Base-by-base conservation (phyloP, 2,329 filamentous ascomycete genomes). In the Cercospora sojina region DNA sequence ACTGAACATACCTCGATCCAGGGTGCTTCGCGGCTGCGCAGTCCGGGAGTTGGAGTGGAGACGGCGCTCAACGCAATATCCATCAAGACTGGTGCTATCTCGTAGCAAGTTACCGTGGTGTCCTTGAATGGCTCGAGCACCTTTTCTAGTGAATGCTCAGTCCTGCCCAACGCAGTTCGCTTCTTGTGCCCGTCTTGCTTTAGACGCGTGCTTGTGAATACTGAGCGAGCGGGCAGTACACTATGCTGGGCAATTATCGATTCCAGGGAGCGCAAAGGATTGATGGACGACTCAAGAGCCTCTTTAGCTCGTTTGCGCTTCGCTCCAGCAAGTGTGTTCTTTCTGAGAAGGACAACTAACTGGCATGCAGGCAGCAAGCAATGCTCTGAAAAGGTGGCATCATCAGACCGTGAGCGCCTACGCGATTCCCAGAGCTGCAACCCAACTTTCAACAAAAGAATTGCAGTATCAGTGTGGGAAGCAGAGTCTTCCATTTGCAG, bases 61-160 rank as follows among this genome's bases (percentile, higher is more conserved):
- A 77, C 78, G 31, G 76, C 79, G 38, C 79, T 77, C 8, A 83
- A 74, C 5, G 78, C 77, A 41, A 83, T 67, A 51, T 81, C 77
- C 4, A 83, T 72, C 16, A 84, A 66, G 5, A 66, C 25, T 2
- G 72, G 68, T 10, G 77, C 13, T 25, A 61, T 25, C 9, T 43
- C 43, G n/a, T 43, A n/a, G 12, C 55, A 58, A 13, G 32, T 63
- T 12, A 32, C 27, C 25, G 66, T 27, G 8, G 62, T 32, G 41
- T 31, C 60, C 23, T 53, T 67, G 20, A 68, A 31, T 3, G 65
- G 20, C 13, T 58, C 59, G 2, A 71, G 20, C 8, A 55, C 27
- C 3, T 35, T 16, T 35, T 47, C 60, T 12, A 64, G 3, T 6
- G 53, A 23, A 16, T 57, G 20, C 13, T 16, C 61, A 29, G 16